Evolutionary conservation across 495 filamentous ascomycete genomes (phyloP), one percentile per base, ranked within the genome.

Genomic region (Lentithecium fluviatile): DNA sequence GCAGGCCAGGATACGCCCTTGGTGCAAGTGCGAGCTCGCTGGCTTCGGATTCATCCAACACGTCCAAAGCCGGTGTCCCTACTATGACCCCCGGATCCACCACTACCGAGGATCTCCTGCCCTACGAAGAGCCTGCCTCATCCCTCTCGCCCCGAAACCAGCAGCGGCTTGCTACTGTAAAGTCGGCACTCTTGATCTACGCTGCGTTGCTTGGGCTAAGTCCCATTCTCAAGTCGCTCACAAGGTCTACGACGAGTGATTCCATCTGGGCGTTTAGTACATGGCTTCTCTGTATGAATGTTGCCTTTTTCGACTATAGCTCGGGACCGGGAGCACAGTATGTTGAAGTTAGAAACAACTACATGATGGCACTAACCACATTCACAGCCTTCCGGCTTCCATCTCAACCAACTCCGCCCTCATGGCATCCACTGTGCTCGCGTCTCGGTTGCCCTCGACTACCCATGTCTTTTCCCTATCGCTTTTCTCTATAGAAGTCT

Each of bases 261-360:
- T 90, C 86, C 23, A 97, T 98, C 63, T 98, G 95, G 95, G 90
- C 94, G 15, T 87, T 98, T 78, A 91, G 88, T 63, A 90, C 86
- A 73, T 95, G 89, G 86, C 79, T 98, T 46, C 82, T 98, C 69
- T 82, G 89, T 58, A 91, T 96, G 75, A 97, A 98, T 74, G 88
- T 97, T 66, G 91, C 96, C 73, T 95, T 94, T 70, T 96, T 97
- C 71, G 94, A 98, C 76, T 97, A 97, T 68, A 87, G 91, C 24
- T 85, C 84, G 66, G 86, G 81, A 7, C 79, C 79, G 0, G 82
- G 80, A 37, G 80, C 80, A 40, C 85, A 85, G 65, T 82, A 79
- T 60, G 62, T 29, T 15, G 10, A 17, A 23, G 25, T 40, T 38
- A n/a, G 11, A 29, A n/a, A 57, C 45, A 15, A 38, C 45, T 21